Base-by-base conservation (phyloP, 768 basidiomycete species). In the Clavulina sp. region DNA sequence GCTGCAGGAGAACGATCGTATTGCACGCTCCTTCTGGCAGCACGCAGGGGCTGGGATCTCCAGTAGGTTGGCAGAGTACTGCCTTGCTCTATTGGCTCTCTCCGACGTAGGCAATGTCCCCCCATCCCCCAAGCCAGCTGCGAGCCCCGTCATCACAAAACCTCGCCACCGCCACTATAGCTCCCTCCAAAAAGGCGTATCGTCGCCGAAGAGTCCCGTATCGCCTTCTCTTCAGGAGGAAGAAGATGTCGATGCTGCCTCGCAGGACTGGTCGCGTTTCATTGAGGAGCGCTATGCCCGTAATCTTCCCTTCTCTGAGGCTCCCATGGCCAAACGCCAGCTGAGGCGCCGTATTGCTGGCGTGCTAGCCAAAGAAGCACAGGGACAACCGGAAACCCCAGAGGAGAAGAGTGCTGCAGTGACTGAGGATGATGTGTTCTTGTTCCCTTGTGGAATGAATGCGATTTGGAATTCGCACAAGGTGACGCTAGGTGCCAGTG, bases 11-110 rank as follows among this genome's bases (percentile, higher is more conserved):
- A 64, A 73, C 3, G 80, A 73, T 58, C 60, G 72, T 5, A 62
- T 81, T 4, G 88, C 86, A 5, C 93, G 85, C 62, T 74, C 88
- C 63, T 96, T 92, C 65, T 97, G 93, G 93, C 92, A 96, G 58
- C 93, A 96, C 62, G 78, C 83, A 0, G 93, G 93, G 0, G 68
- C 83, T 53, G 91, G 92, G 1, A 80, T 99, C 36, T 88, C 84
- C 2, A 89, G 85, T 54, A 79, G 93, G 4, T 66, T 83, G 19
- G 89, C 89, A 3, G 88, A 91, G 54, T 71, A 77, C 52, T 89
- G 84, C 61, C 70, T 97, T 40, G 70, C 77, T 28, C 68, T 87
- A 58, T 70, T 91, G 1, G 41, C 29, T 58, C 59, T 23, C 63
- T 62, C 52, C 56, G 46, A 59, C 51, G 34, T 54, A 62, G n/a